These are phyloP conservation scores for Suillus bovinus DNA, from an alignment of 768 basidiomycete genomes.

Conservation along the genomic window DNA sequence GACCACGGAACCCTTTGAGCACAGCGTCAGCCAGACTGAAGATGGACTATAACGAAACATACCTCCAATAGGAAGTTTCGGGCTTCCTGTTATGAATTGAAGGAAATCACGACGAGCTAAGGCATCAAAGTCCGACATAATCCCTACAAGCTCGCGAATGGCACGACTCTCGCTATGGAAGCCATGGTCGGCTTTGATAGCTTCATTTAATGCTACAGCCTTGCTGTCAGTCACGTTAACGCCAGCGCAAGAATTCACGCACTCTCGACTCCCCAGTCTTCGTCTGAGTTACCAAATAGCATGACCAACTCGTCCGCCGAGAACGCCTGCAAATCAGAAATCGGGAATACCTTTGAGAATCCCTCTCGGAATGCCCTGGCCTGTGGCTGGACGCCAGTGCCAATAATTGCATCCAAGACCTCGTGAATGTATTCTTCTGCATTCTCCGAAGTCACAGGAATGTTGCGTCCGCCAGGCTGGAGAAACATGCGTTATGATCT, in stretches of 20 bases:
- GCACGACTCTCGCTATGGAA: conserved; percentile 94
- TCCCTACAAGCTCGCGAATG: conserved; percentile 83
- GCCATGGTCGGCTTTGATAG: conserved; percentile 96
- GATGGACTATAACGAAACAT: conserved; percentile 26
- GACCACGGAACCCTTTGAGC: conserved; percentile 81
- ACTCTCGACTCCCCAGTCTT: conserved; percentile 96
- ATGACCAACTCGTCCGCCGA: conserved; percentile 94
- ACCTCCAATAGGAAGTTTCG: conserved; percentile 96
- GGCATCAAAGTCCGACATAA: conserved; percentile 80
- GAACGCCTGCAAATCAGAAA: conserved; percentile 88
- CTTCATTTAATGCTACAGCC: conserved; percentile 75
- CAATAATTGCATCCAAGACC: conserved; percentile 86
- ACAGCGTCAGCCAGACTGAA: conserved; percentile 6
- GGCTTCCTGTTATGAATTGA: conserved; percentile 97
- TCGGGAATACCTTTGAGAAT: conserved; percentile 95
- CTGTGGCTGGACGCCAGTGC: conserved; percentile 74
- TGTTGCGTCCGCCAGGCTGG: conserved; percentile 78
- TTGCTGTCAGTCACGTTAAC: conserved; percentile 8
- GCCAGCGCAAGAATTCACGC: conserved; percentile 31
- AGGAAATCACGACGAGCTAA: conserved; percentile 81
- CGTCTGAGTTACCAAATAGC: conserved; percentile 95
- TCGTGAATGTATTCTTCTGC: conserved; percentile 87
- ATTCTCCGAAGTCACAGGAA: conserved; percentile 83
- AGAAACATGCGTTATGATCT: conserved; percentile 4
- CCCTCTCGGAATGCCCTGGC: conserved; percentile 92